Evolutionary conservation across 495 filamentous ascomycete species (phyloP).

Genomic region (Penicillium malachiteum): DNA sequence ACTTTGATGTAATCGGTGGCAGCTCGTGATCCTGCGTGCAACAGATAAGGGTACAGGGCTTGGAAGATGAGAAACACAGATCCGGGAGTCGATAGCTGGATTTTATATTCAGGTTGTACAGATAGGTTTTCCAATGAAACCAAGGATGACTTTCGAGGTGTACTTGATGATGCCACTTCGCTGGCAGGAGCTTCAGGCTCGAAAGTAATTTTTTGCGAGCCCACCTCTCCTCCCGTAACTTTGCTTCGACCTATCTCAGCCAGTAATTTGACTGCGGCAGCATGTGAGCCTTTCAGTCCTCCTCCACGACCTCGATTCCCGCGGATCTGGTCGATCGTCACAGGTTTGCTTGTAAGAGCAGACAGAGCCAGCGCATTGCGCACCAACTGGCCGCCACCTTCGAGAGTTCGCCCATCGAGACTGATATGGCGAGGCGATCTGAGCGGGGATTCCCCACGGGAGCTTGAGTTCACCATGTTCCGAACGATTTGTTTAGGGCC

Average conservation of each 20-base stretch:
- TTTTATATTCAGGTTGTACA: conserved; percentile 30
- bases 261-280: conserved; percentile 65
- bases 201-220: conserved; percentile 55
- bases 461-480: not conserved
- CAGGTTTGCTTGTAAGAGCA: conserved; percentile 60
- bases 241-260: conserved; percentile 60
- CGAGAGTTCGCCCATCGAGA: conserved; percentile 70
- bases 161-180: not conserved
- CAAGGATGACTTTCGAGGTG: not conserved
- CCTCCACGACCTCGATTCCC: conserved; percentile 58
- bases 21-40: conserved; percentile 50
- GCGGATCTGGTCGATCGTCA: conserved; percentile 67
- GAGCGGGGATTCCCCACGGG: conserved; percentile 3
- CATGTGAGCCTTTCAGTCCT: conserved; percentile 77
- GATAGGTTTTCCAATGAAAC: conserved; percentile 10
- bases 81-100: conserved; percentile 34
- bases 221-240: conserved; percentile 53
- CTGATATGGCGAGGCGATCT: conserved; percentile 24
- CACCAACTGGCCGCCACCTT: conserved; percentile 83
- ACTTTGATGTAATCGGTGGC: conserved; percentile 46
- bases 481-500: not conserved
- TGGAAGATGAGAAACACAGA: conserved; percentile 73
- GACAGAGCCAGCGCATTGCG: conserved; percentile 69
- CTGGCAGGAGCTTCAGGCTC: conserved; percentile 27
- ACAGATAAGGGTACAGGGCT: conserved; percentile 74